Percentiles rank a stretch among this genome's conserved stretches.
Conservation (phyloP, 176 grass and related monocot genomes). For the Tuctoria greenei region DNA sequence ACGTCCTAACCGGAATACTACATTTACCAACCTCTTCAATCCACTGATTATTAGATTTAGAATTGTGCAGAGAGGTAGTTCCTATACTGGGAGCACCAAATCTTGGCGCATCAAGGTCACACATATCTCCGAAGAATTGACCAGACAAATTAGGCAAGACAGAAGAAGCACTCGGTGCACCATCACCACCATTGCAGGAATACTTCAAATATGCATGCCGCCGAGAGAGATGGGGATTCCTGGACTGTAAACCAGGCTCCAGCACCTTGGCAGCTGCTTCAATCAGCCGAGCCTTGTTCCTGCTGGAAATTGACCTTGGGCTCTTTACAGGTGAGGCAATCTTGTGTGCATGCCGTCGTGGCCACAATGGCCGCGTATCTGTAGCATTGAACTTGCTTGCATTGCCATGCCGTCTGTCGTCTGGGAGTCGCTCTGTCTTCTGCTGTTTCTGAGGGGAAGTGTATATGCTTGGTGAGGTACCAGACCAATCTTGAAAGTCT, state of each 20-base stretch:
- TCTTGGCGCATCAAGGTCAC: background rate
- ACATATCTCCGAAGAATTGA: constrained; percentile 27
- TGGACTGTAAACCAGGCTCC: constrained; percentile 62
- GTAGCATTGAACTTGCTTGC: constrained; percentile 5
- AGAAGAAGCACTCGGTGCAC: background rate
- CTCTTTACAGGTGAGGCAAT: constrained; percentile 49
- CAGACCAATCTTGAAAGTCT: constrained; percentile 3
- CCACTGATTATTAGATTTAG: constrained; percentile 16
- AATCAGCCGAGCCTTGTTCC: constrained; percentile 59
- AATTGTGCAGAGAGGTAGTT: constrained; percentile 19
- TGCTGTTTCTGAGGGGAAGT: constrained; percentile 42
- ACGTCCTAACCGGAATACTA: constrained; percentile 31
- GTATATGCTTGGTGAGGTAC: constrained; percentile 31
- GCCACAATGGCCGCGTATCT: constrained; percentile 24
- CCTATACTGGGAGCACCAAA: background rate
- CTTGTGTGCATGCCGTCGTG: constrained; percentile 41
- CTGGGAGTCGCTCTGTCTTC: constrained; percentile 29
- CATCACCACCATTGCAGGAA: background rate
- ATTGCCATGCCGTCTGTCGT: constrained; percentile 4
- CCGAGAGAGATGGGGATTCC: constrained; percentile 2
- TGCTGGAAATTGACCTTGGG: constrained; percentile 56
- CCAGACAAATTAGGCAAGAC: constrained; percentile 10
- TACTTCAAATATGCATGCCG: constrained; percentile 35
- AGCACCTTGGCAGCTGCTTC: constrained; percentile 68
- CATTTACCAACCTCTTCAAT: constrained; percentile 34